Conservation (phyloP, 2,329 filamentous ascomycete genomes). For the Clarireedia paspali region DNA sequence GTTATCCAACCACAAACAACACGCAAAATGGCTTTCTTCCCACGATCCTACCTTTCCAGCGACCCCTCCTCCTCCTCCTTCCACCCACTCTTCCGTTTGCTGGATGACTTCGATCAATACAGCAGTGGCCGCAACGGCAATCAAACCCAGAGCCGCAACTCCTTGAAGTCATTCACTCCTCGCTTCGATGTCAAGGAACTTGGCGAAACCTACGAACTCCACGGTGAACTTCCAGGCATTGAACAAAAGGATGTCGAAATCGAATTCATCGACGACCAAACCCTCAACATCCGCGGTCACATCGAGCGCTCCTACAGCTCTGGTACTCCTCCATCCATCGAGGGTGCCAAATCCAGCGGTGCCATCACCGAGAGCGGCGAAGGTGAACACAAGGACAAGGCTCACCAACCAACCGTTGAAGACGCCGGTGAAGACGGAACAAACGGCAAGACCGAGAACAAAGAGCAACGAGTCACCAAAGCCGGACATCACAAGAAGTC, state of each 20-base stretch:
- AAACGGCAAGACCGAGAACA: constrained; percentile 8
- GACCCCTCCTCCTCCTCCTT: constrained; percentile 38
- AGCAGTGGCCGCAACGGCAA: constrained; percentile 20
- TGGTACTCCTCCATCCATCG: constrained; percentile 37
- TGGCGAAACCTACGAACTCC: constrained; percentile 61
- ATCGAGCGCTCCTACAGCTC: constrained; percentile 55
- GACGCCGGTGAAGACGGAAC: constrained; percentile 25
- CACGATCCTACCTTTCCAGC: constrained; percentile 36
- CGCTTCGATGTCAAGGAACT: constrained; percentile 74
- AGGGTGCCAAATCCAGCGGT: constrained; percentile 31
- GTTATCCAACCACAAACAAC: constrained; percentile 21
- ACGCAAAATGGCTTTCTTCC: constrained; percentile 54
- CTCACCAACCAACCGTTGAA: constrained; percentile 46
- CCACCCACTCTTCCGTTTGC: constrained; percentile 54
- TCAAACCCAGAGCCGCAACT: constrained; percentile 14
- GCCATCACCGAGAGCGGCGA: constrained; percentile 41
- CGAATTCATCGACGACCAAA: constrained; percentile 72
- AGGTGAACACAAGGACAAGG: constrained; percentile 29
- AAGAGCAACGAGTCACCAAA: constrained; percentile 5
- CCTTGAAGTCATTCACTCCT: constrained; percentile 52
- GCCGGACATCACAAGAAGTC: constrained; percentile 1
- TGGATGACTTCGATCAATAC: constrained; percentile 57
- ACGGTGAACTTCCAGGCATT: constrained; percentile 73
- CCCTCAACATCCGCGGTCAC: constrained; percentile 61
- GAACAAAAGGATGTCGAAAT: constrained; percentile 67